A percentile compares a stretch with the other conserved stretches of the same genome.
These are phyloP conservation scores for Lizanozyma gosingica DNA, from an alignment of 1,139 yeast genomes.

Conservation along the genomic window DNA sequence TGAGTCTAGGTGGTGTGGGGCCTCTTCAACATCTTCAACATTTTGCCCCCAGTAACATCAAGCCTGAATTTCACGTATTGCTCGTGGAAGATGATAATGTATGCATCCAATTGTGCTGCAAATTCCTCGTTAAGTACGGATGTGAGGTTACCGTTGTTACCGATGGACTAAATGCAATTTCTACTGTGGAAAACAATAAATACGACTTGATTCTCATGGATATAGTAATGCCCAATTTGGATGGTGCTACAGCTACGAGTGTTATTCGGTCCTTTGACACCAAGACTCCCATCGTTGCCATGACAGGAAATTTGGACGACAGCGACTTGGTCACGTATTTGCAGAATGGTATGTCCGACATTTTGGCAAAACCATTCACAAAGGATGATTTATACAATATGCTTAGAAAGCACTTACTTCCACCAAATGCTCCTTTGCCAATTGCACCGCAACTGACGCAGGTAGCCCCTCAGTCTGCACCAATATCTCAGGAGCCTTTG, in stretches of 20 bases:
- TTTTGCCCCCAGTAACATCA: slow-evolving; percentile 6
- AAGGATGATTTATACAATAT: slow-evolving; percentile 74
- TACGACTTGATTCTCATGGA: slow-evolving; percentile 88
- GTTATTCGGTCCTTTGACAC: slow-evolving; percentile 77
- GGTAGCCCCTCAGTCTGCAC: background rate
- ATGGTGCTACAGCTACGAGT: slow-evolving; percentile 89
- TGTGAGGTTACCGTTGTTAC: slow-evolving; percentile 89
- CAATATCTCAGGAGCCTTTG: background rate
- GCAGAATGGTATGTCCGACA: slow-evolving; percentile 87
- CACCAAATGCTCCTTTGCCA: background rate
- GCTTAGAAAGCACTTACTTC: slow-evolving; percentile 54
- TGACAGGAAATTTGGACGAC: slow-evolving; percentile 85
- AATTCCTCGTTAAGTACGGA: slow-evolving; percentile 78
- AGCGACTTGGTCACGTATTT: slow-evolving; percentile 73
- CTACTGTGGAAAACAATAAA: slow-evolving; percentile 63
- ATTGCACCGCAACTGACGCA: background rate
- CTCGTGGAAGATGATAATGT: slow-evolving; percentile 84
- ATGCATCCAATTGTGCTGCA: slow-evolving; percentile 68
- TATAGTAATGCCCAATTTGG: slow-evolving; percentile 88
- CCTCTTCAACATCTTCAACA: slow-evolving; percentile 2
- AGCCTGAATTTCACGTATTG: slow-evolving; percentile 57
- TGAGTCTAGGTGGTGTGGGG: background rate
- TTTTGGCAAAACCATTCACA: slow-evolving; percentile 86
- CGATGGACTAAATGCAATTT: slow-evolving; percentile 85
- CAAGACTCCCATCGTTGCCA: slow-evolving; percentile 82